Conservation (phyloP, 495 filamentous ascomycete genomes). For the Podospora sp. region DNA sequence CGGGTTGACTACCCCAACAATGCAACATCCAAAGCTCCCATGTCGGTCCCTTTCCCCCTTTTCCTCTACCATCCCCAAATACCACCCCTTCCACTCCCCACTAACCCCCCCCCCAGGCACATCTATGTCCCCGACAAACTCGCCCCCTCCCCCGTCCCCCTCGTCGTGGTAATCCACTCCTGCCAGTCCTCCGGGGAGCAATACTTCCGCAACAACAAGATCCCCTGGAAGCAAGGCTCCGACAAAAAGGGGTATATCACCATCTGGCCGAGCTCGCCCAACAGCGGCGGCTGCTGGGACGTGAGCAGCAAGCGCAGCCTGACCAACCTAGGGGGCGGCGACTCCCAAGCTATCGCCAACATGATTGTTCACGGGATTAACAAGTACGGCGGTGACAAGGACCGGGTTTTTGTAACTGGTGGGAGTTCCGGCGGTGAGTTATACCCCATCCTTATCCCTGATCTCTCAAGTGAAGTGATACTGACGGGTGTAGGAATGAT, state of each 20-base stretch:
- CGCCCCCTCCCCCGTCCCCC: slow-evolving; percentile 46
- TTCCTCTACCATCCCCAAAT: not conserved
- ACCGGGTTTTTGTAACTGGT: slow-evolving; percentile 43
- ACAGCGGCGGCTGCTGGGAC: slow-evolving; percentile 60
- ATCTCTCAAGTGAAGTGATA: too few relatives aligned
- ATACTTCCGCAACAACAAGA: slow-evolving; percentile 54
- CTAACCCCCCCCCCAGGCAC: slow-evolving; percentile 33
- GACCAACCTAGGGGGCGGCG: slow-evolving; percentile 40
- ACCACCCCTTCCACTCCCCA: not conserved
- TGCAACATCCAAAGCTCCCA: not conserved
- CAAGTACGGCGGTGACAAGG: slow-evolving; percentile 37
- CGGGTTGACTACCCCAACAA: not conserved
- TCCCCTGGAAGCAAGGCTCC: slow-evolving; percentile 51
- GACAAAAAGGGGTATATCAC: slow-evolving; percentile 35
- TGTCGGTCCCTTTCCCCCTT: not conserved
- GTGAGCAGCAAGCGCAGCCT: slow-evolving; percentile 52
- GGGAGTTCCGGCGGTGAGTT: slow-evolving; percentile 45
- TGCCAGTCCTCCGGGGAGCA: slow-evolving; percentile 56
- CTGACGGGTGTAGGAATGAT: slow-evolving; percentile 17
- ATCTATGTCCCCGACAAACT: slow-evolving; percentile 59
- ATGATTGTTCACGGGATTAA: slow-evolving; percentile 44
- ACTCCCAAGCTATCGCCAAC: slow-evolving; percentile 46
- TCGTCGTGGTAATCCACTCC: slow-evolving; percentile 61
- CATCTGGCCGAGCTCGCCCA: slow-evolving; percentile 45
- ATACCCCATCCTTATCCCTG: too few relatives aligned